These are phyloP conservation scores for Gryganskiella cystojenkinii DNA, from an alignment of 192 early-diverging fungal genomes.

Conservation along the genomic window DNA sequence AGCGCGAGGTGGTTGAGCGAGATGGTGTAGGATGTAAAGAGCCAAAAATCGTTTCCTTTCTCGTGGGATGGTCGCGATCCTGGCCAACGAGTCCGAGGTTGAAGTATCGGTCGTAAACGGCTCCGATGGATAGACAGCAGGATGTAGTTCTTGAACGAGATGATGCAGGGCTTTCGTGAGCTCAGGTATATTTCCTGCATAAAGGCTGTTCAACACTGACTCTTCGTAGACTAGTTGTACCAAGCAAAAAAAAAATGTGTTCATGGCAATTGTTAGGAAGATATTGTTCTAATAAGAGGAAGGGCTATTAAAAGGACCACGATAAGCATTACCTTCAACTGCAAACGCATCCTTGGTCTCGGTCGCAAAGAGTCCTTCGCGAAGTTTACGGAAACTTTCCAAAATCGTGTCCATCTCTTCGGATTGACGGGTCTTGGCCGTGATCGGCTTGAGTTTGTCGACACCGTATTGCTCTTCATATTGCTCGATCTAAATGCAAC, in stretches of 20 bases:
- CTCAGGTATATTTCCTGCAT: conserved; percentile 46
- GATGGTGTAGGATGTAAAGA: conserved; percentile 26
- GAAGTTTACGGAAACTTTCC: conserved; percentile 40
- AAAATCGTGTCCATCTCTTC: conserved; percentile 38
- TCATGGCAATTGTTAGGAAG: not conserved
- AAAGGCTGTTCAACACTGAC: conserved; percentile 38
- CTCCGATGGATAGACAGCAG: conserved; percentile 15
- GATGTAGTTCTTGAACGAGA: conserved; percentile 35
- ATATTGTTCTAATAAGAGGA: not conserved
- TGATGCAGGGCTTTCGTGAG: conserved; percentile 38
- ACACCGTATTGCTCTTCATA: conserved; percentile 28
- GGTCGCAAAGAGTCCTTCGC: conserved; percentile 43
- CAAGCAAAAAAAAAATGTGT: not conserved
- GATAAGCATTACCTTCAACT: conserved; percentile 14
- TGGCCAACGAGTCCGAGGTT: not conserved
- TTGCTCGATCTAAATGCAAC: conserved; percentile 19
- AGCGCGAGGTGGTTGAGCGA: conserved; percentile 12
- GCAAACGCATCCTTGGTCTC: conserved; percentile 33
- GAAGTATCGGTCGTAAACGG: too few species aligned
- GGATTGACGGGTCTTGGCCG: conserved; percentile 14
- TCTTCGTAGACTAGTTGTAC: conserved; percentile 29
- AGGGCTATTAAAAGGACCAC: not conserved
- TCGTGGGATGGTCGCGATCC: not conserved
- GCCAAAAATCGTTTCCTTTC: conserved; percentile 32
- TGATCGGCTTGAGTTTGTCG: conserved; percentile 28